Evolutionary conservation across 345 rosid species (phyloP).

Genomic region (Lenwebbia sp.): DNA sequence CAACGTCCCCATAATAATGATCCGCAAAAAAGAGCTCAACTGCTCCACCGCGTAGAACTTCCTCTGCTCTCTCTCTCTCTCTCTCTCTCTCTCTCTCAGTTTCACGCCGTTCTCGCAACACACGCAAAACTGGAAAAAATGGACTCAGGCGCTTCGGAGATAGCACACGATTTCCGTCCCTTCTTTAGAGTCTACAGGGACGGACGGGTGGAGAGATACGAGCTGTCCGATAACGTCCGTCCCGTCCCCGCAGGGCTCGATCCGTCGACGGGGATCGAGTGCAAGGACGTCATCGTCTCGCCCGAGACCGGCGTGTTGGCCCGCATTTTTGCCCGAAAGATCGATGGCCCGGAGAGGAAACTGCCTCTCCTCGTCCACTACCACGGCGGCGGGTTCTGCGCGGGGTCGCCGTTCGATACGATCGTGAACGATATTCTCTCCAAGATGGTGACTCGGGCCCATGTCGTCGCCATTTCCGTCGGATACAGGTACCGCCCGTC

Average conservation of each 20-base stretch:
- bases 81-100: neutral
- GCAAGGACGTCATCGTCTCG: constrained; percentile 17
- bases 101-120: neutral
- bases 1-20: too few species aligned
- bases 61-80: neutral
- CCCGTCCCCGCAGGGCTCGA: constrained; percentile 7
- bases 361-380: constrained; percentile 35
- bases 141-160: neutral
- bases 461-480: constrained; percentile 11
- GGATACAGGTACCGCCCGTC: constrained; percentile 23
- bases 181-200: constrained; percentile 27
- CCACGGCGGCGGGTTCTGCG: constrained; percentile 48
- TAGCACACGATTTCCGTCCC: constrained; percentile 23
- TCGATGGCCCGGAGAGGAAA: constrained; percentile 3
- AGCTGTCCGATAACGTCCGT: neutral
- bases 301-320: constrained; percentile 6
- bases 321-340: constrained; percentile 22
- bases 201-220: constrained; percentile 18
- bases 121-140: neutral
- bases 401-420: constrained; percentile 21
- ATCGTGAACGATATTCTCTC: neutral
- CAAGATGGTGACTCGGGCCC: constrained; percentile 9
- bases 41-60: too few species aligned
- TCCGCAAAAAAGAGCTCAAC: too few species aligned
- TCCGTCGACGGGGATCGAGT: constrained; percentile 13